Evolutionary conservation across 331 rosid genomes (phyloP).

Genomic region (Pyracantha coccinea): DNA sequence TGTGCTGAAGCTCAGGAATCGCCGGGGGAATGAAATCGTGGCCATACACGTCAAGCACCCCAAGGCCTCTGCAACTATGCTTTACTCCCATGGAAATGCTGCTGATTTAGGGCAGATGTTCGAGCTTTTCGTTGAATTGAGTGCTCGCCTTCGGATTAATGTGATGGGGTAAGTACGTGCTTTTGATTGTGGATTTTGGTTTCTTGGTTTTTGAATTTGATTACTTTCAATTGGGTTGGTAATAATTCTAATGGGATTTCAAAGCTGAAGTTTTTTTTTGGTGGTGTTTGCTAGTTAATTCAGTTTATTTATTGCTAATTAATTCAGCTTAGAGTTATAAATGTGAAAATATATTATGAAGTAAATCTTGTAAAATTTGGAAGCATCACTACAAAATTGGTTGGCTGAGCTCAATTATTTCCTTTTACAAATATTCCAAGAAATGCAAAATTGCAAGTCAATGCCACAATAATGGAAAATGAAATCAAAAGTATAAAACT

Average conservation of each 20-base stretch:
- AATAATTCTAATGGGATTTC: neutral
- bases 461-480: neutral
- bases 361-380: neutral
- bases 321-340: neutral
- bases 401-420: neutral
- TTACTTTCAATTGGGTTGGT: neutral
- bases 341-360: neutral
- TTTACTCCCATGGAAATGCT: constrained; percentile 90
- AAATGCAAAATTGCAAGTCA: neutral
- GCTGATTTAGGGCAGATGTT: constrained; percentile 97
- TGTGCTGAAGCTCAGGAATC: constrained; percentile 56
- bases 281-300: constrained; percentile 6
- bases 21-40: constrained; percentile 72
- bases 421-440: neutral
- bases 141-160: constrained; percentile 70
- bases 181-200: neutral
- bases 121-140: constrained; percentile 81
- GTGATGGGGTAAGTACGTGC: constrained; percentile 62
- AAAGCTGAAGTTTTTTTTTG: neutral
- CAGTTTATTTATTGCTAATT: neutral
- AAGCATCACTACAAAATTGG: neutral
- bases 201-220: constrained; percentile 8
- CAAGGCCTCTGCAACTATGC: constrained; percentile 60
- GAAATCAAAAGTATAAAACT: neutral
- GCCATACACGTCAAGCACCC: constrained; percentile 77